Percentiles rank a stretch among this genome's conserved stretches.
Conservation (phyloP, 768 basidiomycete genomes). For the Boletus subcaerulescens region DNA sequence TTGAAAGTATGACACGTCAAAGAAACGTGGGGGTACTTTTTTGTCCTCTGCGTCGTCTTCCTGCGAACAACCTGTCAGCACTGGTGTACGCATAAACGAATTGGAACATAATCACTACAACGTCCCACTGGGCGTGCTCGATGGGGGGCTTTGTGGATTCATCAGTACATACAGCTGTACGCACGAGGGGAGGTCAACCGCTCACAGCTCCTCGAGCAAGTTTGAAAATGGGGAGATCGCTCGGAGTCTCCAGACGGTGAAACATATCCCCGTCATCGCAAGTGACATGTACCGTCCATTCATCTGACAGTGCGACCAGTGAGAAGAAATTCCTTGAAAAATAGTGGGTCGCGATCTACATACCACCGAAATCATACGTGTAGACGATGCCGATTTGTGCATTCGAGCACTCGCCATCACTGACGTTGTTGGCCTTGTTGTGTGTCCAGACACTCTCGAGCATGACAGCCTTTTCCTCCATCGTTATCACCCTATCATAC, state of each 20-base stretch:
- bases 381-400: constrained; percentile 23
- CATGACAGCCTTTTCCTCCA: constrained; percentile 21
- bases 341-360: neutral
- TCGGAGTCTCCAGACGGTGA: constrained; percentile 7
- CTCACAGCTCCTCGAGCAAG: constrained; percentile 24
- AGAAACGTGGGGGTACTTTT: constrained; percentile 16
- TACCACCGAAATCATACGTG: constrained; percentile 22
- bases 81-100: neutral
- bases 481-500: constrained; percentile 9
- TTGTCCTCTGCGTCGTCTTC: constrained; percentile 25
- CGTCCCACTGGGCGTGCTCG: constrained; percentile 14
- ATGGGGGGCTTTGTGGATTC: constrained; percentile 14
- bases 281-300: constrained; percentile 29
- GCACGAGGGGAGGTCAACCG: neutral
- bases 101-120: neutral
- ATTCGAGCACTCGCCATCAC: constrained; percentile 25
- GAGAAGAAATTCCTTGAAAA: neutral
- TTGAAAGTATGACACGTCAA: constrained; percentile 20
- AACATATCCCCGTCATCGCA: constrained; percentile 14
- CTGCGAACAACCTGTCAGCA: constrained; percentile 9
- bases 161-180: neutral
- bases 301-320: constrained; percentile 7
- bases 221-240: constrained; percentile 18
- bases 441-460: constrained; percentile 27
- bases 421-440: constrained; percentile 17